Percentiles rank a stretch among this genome's conserved stretches.
These are phyloP conservation scores for Plasmodium malariae DNA, from an alignment of 169 alveolate species.

Conservation along the genomic window DNA sequence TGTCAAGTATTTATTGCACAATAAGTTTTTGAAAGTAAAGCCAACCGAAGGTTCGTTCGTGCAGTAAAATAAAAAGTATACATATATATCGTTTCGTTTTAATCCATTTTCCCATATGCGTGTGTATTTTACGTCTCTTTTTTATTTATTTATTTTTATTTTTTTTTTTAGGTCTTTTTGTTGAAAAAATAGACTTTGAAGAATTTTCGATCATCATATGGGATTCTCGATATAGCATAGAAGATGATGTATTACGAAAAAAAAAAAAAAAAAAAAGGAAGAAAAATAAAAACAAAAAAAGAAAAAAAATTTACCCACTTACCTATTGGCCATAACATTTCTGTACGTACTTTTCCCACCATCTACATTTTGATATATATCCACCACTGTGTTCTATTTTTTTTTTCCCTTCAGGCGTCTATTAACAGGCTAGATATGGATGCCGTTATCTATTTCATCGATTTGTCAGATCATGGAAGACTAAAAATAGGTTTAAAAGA, in stretches of 20 bases:
- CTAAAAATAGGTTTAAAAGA: constrained; percentile 49
- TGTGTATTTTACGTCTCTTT: background rate
- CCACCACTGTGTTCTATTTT: background rate
- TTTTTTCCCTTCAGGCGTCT: constrained; percentile 22
- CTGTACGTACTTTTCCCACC: too few species aligned
- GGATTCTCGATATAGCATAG: constrained; percentile 61
- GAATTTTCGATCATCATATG: constrained; percentile 66
- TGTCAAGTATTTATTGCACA: constrained; percentile 39
- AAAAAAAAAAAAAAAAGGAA: background rate
- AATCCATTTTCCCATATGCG: background rate
- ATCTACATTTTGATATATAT: background rate
- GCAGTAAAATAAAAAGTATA: too few species aligned
- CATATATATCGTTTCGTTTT: too few species aligned
- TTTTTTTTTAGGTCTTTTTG: constrained; percentile 35
- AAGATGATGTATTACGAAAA: constrained; percentile 39
- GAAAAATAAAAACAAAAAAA: background rate
- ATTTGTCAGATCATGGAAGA: constrained; percentile 69
- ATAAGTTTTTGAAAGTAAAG: constrained; percentile 65
- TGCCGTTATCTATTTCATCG: constrained; percentile 61
- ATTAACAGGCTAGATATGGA: constrained; percentile 68
- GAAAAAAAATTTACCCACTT: constrained; percentile 2
- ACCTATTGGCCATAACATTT: background rate
- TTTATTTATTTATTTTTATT: background rate
- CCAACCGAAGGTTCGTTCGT: constrained; percentile 71
- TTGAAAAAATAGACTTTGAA: constrained; percentile 64